Conservation (phyloP, 2,329 filamentous ascomycete species). For the Elsinoe ampelina region DNA sequence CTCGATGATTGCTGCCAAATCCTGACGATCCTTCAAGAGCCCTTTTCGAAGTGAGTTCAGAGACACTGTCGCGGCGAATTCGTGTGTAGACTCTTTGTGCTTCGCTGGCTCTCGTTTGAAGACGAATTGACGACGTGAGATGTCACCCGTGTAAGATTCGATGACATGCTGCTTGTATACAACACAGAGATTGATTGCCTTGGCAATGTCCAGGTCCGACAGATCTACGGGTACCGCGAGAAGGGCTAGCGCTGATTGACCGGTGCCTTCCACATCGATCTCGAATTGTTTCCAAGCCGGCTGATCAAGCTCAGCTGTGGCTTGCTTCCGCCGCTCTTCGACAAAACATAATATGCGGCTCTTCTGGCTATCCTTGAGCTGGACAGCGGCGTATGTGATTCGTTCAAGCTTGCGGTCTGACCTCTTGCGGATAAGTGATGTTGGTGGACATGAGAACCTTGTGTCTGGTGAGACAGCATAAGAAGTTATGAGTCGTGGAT, state of each 20-base stretch:
- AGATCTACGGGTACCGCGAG: constrained; percentile 20
- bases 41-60: constrained; percentile 34
- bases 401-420: constrained; percentile 38
- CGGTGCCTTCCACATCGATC: constrained; percentile 12
- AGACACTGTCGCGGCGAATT: constrained; percentile 23
- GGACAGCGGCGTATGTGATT: constrained; percentile 45
- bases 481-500: constrained; percentile 50
- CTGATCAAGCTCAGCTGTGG: constrained; percentile 19
- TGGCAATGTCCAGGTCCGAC: constrained; percentile 2
- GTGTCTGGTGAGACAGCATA: constrained; percentile 54
- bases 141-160: constrained; percentile 24
- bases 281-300: constrained; percentile 23
- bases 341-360: constrained; percentile 46
- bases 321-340: constrained; percentile 36
- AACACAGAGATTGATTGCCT: constrained; percentile 20
- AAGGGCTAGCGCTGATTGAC: constrained; percentile 30
- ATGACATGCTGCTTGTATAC: constrained; percentile 24
- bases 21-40: constrained; percentile 36
- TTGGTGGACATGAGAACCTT: constrained; percentile 48
- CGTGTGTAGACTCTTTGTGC: constrained; percentile 9
- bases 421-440: constrained; percentile 47
- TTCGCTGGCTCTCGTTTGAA: background rate
- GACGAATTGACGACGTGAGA: constrained; percentile 13
- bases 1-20: constrained; percentile 33
- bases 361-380: constrained; percentile 27